Evolutionary conservation across 495 filamentous ascomycete genomes (phyloP), one percentile per base, ranked within the genome.

Genomic region (Massariosphaeria phaeospora): DNA sequence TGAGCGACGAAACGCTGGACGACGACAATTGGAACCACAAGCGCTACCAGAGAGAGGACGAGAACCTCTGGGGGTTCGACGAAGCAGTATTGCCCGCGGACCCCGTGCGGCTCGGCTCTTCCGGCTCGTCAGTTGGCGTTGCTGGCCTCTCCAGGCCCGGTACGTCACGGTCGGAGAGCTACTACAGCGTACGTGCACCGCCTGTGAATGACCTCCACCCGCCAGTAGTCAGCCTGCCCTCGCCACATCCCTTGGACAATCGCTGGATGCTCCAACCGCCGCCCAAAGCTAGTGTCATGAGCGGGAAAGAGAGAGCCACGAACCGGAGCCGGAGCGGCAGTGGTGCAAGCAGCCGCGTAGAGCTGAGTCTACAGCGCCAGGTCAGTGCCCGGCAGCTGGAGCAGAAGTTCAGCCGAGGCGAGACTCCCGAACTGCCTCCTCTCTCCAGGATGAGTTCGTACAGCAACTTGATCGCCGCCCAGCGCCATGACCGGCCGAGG

Each of bases 201-300:
- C 83, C 86, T 9, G 82, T 95, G 56, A 93, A 93, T 67, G 88
- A 94, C 57, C 76, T 87, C 27, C 88, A 94, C 63, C 89, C 89
- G 9, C 88, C 90, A 9, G 84, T 91, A 46, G 88, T 94, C 44
- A 86, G 86, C 66, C 83, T 81, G 55, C 79, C 74, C 36, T 85
- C 87, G 6, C 69, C 75, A 15, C 79, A 82, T 64, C 77, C 75
- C 44, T 80, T 80, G 21, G 86, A 84, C 47, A 83, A 82, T n/a
- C 72, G 72, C 61, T 96, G 90, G 90, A 93, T 96, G 88, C 72
- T 95, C 27, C 86, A 91, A 67, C 90, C 89, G 2, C 89, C 89
- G 2, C 90, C 90, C 31, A 79, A 78, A 43, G 87, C 89, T 15
- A 85, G 80, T 62, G 72, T 96, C 41, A 96, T 96, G 90, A 84